These are phyloP conservation scores for Lunasporangiospora selenospora DNA, from an alignment of 192 early-diverging fungal species.

Conservation along the genomic window DNA sequence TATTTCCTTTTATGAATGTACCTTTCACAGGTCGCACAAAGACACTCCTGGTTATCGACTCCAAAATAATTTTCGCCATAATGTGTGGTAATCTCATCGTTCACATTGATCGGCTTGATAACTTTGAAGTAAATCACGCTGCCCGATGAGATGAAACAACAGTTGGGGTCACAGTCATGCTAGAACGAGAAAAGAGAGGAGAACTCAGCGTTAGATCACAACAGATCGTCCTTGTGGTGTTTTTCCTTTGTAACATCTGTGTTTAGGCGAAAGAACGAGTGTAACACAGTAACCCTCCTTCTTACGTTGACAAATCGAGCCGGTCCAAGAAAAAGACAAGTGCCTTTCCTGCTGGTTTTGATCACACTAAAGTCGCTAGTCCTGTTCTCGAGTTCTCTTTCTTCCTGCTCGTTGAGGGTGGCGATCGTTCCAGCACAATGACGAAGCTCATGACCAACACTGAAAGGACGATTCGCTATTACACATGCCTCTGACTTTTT, in stretches of 20 bases:
- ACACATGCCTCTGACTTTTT: constrained; percentile 62
- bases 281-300: no score
- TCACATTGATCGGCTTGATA: constrained; percentile 50
- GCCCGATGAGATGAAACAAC: constrained; percentile 54
- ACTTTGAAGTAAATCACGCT: constrained; percentile 63
- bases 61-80: constrained; percentile 72
- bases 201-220: no score
- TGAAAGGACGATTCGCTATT: constrained; percentile 54
- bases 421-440: constrained; percentile 62
- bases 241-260: background rate
- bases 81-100: constrained; percentile 66
- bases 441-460: constrained; percentile 53
- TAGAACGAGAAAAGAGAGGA: constrained; percentile 25
- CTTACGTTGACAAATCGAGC: constrained; percentile 70
- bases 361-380: constrained; percentile 61
- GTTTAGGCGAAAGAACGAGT: background rate
- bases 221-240: no score
- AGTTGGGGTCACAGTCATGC: constrained; percentile 70
- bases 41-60: constrained; percentile 62
- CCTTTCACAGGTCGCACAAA: constrained; percentile 66
- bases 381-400: constrained; percentile 54
- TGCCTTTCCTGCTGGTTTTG: constrained; percentile 48
- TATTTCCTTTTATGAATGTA: constrained; percentile 15
- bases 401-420: constrained; percentile 53
- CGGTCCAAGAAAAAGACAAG: constrained; percentile 66